phyloP scores from a whole-genome alignment of 139 green algal genomes.

The Coelastrella sp. region DNA sequence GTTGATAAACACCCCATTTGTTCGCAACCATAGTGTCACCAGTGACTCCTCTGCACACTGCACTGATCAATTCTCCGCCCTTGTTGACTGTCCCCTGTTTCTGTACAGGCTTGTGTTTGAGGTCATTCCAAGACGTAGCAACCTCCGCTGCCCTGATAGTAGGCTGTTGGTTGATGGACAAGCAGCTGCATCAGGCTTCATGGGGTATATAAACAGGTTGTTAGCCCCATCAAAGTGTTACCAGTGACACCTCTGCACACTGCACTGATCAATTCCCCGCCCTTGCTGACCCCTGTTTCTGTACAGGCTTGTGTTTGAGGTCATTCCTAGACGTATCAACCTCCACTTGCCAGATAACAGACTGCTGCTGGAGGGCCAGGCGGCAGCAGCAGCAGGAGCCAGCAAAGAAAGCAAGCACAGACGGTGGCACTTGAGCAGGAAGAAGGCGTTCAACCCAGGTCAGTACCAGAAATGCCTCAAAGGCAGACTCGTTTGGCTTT shows the following conservation, averaged over 20 bases:
- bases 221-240: too few species aligned
- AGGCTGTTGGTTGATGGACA: slow-evolving; percentile 41
- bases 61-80: not conserved
- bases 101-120: slow-evolving; percentile 42
- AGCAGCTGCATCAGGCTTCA: not conserved
- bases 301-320: slow-evolving; percentile 44
- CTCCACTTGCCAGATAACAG: slow-evolving; percentile 50
- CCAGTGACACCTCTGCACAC: not conserved
- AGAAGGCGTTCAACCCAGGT: not conserved
- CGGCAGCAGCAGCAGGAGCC: not conserved
- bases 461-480: not conserved
- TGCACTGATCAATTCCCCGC: not conserved
- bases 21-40: too few species aligned
- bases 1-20: too few species aligned
- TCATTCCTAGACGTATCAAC: not conserved
- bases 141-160: slow-evolving; percentile 46
- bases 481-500: too few species aligned
- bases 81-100: not conserved
- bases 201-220: too few species aligned
- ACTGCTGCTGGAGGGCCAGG: slow-evolving; percentile 40
- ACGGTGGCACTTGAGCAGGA: not conserved
- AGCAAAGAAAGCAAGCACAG: not conserved
- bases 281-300: not conserved
- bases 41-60: not conserved
- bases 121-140: slow-evolving; percentile 4